phyloP scores from a whole-genome alignment of 73 alveolate species.

The Paramecium tetraurelia region DNA sequence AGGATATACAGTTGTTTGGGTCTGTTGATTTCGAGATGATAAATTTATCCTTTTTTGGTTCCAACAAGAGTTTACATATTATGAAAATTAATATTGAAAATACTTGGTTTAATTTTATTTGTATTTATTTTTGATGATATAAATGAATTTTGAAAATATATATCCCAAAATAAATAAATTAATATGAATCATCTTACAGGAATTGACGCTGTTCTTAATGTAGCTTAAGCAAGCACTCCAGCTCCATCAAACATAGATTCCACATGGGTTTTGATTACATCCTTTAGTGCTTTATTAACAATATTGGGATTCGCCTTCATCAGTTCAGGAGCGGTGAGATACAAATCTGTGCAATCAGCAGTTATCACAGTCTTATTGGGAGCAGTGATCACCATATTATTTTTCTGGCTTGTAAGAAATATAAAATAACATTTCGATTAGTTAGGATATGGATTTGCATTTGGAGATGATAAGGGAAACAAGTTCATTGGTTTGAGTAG shows the following conservation, averaged over 20 bases:
- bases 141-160: conserved; percentile 1
- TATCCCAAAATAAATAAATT: not conserved
- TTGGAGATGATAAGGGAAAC: conserved; percentile 54
- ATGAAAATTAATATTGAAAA: not conserved
- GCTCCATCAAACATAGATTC: not conserved
- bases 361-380: conserved; percentile 15
- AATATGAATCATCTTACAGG: not conserved
- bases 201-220: not conserved
- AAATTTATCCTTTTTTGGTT: not conserved
- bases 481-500: conserved; percentile 30
- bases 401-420: conserved; percentile 29
- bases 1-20: not conserved
- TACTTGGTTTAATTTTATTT: not conserved
- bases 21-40: not conserved
- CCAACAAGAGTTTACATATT: not conserved
- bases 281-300: conserved; percentile 11
- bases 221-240: not conserved
- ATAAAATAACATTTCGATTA: conserved; percentile 8
- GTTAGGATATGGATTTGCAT: conserved; percentile 70
- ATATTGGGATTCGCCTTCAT: conserved; percentile 21
- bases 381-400: not conserved
- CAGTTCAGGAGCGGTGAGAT: conserved; percentile 7
- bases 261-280: not conserved
- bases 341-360: conserved; percentile 11
- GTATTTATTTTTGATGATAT: not conserved